phyloP scores from a whole-genome alignment of 2,329 filamentous ascomycete species.

The Pseudocercospora crystallina region DNA sequence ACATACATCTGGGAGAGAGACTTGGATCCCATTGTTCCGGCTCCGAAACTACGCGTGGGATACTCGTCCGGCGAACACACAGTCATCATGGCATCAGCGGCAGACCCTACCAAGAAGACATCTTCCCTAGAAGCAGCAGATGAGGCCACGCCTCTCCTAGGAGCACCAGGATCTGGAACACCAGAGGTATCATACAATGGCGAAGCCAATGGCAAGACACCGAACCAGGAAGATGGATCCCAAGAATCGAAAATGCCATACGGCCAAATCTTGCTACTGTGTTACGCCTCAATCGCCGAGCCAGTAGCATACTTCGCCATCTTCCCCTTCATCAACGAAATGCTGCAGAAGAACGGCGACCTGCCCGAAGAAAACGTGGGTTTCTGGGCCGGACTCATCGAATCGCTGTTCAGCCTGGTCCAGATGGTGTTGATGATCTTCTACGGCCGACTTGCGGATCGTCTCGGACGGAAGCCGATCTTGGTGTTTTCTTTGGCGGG shows the following conservation, averaged over 20 bases:
- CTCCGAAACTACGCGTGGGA: background rate
- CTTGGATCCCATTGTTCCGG: too few species aligned
- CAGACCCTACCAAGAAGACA: conserved; percentile 17
- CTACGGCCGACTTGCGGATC: conserved; percentile 70
- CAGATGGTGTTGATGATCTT: conserved; percentile 78
- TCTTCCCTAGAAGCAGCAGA: conserved; percentile 13
- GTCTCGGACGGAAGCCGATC: conserved; percentile 69
- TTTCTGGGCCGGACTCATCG: conserved; percentile 76
- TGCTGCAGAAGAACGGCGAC: conserved; percentile 67
- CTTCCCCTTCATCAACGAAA: conserved; percentile 74
- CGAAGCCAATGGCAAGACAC: conserved; percentile 1
- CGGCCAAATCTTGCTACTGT: conserved; percentile 69
- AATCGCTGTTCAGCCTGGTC: conserved; percentile 68
- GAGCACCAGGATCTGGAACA: conserved; percentile 18
- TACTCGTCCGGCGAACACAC: background rate
- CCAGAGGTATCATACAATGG: conserved; percentile 9
- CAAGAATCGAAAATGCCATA: conserved; percentile 49
- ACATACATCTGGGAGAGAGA: too few species aligned
- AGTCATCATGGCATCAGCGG: conserved; percentile 14
- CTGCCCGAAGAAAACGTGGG: conserved; percentile 67
- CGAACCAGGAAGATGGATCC: background rate
- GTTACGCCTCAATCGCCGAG: conserved; percentile 71
- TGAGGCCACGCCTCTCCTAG: conserved; percentile 30
- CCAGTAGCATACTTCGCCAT: conserved; percentile 82
- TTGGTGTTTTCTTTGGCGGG: conserved; percentile 67